phyloP scores from a whole-genome alignment of 768 basidiomycete species.

The Mycena rosella region DNA sequence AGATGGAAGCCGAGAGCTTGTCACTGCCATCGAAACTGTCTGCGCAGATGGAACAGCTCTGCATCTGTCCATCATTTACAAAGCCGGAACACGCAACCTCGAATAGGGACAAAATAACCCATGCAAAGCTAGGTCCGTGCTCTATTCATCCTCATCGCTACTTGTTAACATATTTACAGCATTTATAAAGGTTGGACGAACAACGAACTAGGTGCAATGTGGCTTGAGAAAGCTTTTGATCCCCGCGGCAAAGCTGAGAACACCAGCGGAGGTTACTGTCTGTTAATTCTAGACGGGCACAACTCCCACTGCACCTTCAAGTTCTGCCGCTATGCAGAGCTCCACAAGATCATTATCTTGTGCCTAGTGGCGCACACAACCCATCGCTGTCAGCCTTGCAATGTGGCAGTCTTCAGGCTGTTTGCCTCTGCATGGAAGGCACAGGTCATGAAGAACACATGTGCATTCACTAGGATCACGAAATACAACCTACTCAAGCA shows the following conservation, averaged over 20 bases:
- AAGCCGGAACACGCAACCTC: too few relatives aligned
- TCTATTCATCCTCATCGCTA: too few relatives aligned
- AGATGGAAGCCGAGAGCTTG: conserved; percentile 45
- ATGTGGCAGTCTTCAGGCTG: conserved; percentile 55
- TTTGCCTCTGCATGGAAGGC: conserved; percentile 47
- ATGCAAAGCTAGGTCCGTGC: too few relatives aligned
- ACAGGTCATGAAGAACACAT: conserved; percentile 36
- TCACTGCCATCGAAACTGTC: conserved; percentile 50
- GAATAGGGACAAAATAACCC: too few relatives aligned
- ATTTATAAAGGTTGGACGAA: conserved; percentile 58
- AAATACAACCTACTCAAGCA: conserved; percentile 45
- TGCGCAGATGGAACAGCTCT: conserved; percentile 43
- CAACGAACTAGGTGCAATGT: conserved; percentile 48
- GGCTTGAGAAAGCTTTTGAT: conserved; percentile 52
- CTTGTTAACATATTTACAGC: conserved; percentile 35
- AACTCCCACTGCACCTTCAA: conserved; percentile 49
- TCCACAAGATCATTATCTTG: conserved; percentile 47
- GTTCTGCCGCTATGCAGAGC: conserved; percentile 46
- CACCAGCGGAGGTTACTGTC: conserved; percentile 40
- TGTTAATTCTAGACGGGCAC: conserved; percentile 56
- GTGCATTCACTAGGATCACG: conserved; percentile 38
- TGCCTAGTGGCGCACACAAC: conserved; percentile 55
- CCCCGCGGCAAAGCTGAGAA: conserved; percentile 36
- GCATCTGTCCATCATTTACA: too few relatives aligned
- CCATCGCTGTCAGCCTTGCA: conserved; percentile 51